Evolutionary conservation across 164 flowering plant genomes (phyloP).

Genomic region (Tetracentron sinense): DNA sequence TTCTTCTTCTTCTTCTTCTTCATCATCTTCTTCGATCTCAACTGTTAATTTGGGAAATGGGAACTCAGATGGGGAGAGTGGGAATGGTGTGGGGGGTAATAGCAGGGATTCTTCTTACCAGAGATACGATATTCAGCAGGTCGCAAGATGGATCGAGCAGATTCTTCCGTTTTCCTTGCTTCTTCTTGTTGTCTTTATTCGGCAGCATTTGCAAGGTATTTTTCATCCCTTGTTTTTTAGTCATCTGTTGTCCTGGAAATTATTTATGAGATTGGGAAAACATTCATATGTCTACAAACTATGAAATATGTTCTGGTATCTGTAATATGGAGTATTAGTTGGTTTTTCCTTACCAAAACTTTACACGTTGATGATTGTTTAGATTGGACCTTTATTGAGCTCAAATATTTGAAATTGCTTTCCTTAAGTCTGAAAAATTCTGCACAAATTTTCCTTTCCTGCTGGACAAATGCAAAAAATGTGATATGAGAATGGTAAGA

Average conservation of each 20-base stretch:
- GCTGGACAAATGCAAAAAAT: too few relatives aligned
- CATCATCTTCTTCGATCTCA: conserved; percentile 16
- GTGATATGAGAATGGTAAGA: too few relatives aligned
- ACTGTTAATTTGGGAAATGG: conserved; percentile 18
- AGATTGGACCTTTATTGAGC: too few relatives aligned
- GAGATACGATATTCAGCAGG: conserved; percentile 98
- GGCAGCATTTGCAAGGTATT: conserved; percentile 92
- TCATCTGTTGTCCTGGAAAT: neutral
- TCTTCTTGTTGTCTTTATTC: conserved; percentile 88
- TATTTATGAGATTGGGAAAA: neutral
- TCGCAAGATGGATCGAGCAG: conserved; percentile 97
- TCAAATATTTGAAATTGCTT: too few relatives aligned
- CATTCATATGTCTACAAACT: neutral
- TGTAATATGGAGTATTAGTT: too few relatives aligned
- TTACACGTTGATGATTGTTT: too few relatives aligned
- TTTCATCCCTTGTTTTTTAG: neutral
- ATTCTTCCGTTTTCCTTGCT: conserved; percentile 89
- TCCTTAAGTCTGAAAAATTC: too few relatives aligned
- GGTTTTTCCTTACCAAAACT: too few relatives aligned
- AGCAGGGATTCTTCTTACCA: conserved; percentile 81
- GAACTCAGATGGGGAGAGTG: conserved; percentile 42
- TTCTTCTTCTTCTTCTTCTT: too few relatives aligned
- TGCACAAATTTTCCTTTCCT: too few relatives aligned
- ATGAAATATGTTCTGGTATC: neutral
- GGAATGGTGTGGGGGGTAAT: conserved; percentile 41